Conservation (phyloP, 805 yeast species). For the Yamadazyma insecticola region DNA sequence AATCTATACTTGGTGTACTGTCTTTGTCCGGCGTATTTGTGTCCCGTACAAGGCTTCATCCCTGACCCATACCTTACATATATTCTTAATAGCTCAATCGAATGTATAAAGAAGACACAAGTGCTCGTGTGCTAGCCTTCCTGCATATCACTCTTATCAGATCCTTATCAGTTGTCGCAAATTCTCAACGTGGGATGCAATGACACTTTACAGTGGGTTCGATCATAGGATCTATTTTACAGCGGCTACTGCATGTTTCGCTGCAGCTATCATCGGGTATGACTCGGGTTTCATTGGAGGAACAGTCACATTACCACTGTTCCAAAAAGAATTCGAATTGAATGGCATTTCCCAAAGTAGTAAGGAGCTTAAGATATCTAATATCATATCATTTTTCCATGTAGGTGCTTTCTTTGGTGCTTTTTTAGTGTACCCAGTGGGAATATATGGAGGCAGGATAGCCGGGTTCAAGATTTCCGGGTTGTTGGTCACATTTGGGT, state of each 20-base stretch:
- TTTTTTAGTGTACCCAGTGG: slow-evolving; percentile 34
- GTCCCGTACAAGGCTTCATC: no score
- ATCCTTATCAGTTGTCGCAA: no score
- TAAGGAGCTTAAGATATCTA: slow-evolving; percentile 20
- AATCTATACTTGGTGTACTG: no score
- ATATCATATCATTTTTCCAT: slow-evolving; percentile 36
- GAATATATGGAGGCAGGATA: slow-evolving; percentile 36
- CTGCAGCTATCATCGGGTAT: slow-evolving; percentile 37
- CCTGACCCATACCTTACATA: no score
- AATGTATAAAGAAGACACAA: no score
- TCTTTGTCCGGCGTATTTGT: no score
- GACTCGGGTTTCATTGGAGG: slow-evolving; percentile 40
- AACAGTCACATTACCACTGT: slow-evolving; percentile 29
- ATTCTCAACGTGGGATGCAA: no score
- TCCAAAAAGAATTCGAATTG: slow-evolving; percentile 28
- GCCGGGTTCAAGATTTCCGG: slow-evolving; percentile 35
- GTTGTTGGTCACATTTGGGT: slow-evolving; percentile 36
- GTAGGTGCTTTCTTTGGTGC: slow-evolving; percentile 40
- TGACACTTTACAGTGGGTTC: no score
- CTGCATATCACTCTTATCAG: no score
- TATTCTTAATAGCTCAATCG: no score
- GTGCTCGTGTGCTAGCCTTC: no score
- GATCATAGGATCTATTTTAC: slow-evolving; percentile 29
- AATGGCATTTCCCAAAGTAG: slow-evolving; percentile 13
- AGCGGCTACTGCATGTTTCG: slow-evolving; percentile 32